These are phyloP conservation scores for Vitis rotundifolia DNA, from an alignment of 164 flowering plant species.

Conservation along the genomic window DNA sequence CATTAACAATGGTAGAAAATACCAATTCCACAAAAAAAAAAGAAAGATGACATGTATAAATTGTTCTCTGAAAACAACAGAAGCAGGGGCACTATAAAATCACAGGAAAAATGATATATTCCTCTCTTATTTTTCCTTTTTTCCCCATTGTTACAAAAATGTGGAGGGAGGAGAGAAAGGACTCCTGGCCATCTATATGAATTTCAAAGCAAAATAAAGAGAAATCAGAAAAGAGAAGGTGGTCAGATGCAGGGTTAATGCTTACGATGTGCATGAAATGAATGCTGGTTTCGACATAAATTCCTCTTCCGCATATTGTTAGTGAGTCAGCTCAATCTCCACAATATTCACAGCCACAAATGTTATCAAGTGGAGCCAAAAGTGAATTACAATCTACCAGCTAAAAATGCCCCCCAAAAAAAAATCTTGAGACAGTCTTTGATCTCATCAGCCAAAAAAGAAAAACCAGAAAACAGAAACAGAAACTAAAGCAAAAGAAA, in stretches of 20 bases:
- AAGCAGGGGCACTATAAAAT: no score
- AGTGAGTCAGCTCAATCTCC: constrained; percentile 2
- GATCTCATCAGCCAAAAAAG: no score
- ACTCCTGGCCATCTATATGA: no score
- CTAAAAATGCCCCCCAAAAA: no score
- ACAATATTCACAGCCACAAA: neutral
- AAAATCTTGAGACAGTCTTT: no score
- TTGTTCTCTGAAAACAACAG: neutral
- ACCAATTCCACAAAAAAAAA: neutral
- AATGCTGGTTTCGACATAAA: constrained; percentile 34
- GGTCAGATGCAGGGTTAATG: neutral
- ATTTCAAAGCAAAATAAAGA: neutral
- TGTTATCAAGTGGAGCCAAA: no score
- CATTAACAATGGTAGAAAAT: neutral
- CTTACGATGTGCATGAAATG: constrained; percentile 44
- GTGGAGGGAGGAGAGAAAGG: no score
- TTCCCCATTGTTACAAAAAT: no score
- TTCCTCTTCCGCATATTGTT: constrained; percentile 29
- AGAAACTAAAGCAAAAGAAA: no score
- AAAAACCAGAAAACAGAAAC: no score
- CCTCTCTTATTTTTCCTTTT: no score
- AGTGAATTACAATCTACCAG: no score
- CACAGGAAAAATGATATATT: neutral
- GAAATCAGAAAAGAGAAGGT: neutral
- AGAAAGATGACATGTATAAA: neutral